A percentile compares a stretch with the other conserved stretches of the same genome.
Conservation (phyloP, 345 rosid genomes). For the Sapria himalayana region DNA sequence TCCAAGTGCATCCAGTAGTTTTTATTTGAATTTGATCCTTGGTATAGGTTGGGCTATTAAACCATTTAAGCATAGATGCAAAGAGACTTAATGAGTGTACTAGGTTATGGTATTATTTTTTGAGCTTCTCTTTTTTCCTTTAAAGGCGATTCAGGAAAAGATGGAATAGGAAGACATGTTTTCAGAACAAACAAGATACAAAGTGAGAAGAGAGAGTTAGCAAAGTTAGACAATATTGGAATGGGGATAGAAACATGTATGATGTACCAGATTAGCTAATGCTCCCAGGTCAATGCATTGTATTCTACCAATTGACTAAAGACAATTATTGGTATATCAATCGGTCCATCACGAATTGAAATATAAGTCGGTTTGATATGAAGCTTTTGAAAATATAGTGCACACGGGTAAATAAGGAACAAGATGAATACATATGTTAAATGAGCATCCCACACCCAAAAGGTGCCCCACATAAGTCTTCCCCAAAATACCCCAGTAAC, state of each 20-base stretch:
- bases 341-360: not conserved
- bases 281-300: not conserved
- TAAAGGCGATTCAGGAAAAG: too few relatives aligned
- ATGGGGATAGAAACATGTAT: not conserved
- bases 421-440: not conserved
- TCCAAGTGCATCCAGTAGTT: too few relatives aligned
- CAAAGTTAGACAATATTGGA: not conserved
- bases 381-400: not conserved
- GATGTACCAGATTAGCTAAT: not conserved
- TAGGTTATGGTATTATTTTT: too few relatives aligned
- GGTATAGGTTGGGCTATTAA: too few relatives aligned
- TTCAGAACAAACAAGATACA: not conserved
- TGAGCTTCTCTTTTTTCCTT: too few relatives aligned
- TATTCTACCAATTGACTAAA: not conserved
- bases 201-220: not conserved
- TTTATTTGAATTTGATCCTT: too few relatives aligned
- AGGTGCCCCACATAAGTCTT: constrained; percentile 7
- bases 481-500: constrained; percentile 6
- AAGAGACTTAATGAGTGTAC: too few relatives aligned
- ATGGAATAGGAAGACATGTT: too few relatives aligned
- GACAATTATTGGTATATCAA: not conserved
- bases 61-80: too few relatives aligned
- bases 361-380: not conserved
- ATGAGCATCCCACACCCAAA: constrained; percentile 8
- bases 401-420: constrained; percentile 4